Base-by-base conservation (phyloP, 352 stramenopile species). In the Phytophthora capsici region DNA sequence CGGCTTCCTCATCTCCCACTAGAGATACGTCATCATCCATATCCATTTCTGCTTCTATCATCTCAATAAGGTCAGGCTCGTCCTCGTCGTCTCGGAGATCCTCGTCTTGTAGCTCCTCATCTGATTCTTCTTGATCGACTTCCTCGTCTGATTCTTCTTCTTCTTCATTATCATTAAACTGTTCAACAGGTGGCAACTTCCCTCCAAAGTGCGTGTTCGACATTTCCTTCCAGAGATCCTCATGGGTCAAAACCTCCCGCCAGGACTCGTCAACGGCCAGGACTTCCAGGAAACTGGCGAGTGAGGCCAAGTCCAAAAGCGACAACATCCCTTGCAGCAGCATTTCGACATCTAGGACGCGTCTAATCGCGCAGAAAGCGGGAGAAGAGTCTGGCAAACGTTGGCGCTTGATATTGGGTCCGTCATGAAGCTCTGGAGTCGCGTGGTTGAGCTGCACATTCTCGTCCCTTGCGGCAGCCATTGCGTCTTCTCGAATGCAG, bases 331-430 rank as follows among this genome's bases (percentile, higher is more conserved):
- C 45, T 16, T 49, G 64, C 17, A 80, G 32, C 61, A 80, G 19
- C 22, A 44, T 73, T 64, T 78, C 69, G 1, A 78, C 64, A 44
- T 78, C 69, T 28, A 80, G 52, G 9, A 77, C 69, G 30, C 68
- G 56, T 14, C 38, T n/a, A 16, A 57, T 53, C 3, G 48, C 56
- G 7, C 3, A 10, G 1, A 10, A 14, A 48, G 45, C 13, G 0
- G n/a, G 2, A n/a, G 22, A 0, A 0, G 1, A 6, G 2, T 41
- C 38, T 8, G 23, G 30, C 12, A 69, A 26, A 63, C 64, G 41
- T 26, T 70, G 64, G 2, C 68, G 63, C 60, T 80, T 77, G 30
- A 41, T 17, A 13, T 36, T 40, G 8, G 32, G 6, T 6, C 25
- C 38, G n/a, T 63, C 49, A 16, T 20, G 20, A 3, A 4, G 48